These are phyloP conservation scores for Zalaria obscura DNA, from an alignment of 2,329 filamentous ascomycete genomes.

Conservation along the genomic window DNA sequence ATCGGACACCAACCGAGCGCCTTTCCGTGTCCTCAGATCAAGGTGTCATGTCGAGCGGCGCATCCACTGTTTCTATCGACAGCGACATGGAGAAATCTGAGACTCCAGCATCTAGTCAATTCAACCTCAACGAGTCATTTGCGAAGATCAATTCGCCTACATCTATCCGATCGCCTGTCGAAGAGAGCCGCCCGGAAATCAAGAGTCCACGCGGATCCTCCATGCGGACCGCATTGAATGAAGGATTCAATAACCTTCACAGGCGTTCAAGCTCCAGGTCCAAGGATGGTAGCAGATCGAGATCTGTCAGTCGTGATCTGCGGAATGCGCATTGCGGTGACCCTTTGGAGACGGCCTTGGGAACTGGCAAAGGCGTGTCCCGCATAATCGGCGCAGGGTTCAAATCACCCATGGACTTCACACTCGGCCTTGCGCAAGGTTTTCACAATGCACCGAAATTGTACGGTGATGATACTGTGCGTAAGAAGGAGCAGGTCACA, in stretches of 20 bases:
- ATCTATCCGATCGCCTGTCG: background rate
- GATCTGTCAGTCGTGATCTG: background rate
- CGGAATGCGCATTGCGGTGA: constrained; percentile 10
- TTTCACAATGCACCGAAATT: constrained; percentile 58
- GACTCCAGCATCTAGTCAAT: background rate
- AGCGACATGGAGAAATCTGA: background rate
- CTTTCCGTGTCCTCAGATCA: background rate
- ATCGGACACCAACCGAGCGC: background rate
- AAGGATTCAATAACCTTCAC: constrained; percentile 1
- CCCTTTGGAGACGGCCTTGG: constrained; percentile 10
- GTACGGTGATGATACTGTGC: constrained; percentile 57
- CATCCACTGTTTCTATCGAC: background rate
- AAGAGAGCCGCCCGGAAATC: background rate
- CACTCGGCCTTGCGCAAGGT: constrained; percentile 49
- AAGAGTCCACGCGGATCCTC: constrained; percentile 2
- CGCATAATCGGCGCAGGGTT: constrained; percentile 20
- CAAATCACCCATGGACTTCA: constrained; percentile 44
- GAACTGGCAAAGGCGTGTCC: constrained; percentile 20
- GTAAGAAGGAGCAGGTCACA: constrained; percentile 47
- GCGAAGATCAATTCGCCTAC: constrained; percentile 4
- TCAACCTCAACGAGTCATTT: constrained; percentile 9
- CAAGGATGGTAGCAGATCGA: background rate
- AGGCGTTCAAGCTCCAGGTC: constrained; percentile 1
- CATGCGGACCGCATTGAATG: constrained; percentile 5
- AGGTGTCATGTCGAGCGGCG: background rate